These are phyloP conservation scores for Pezicula rhizophila DNA, from an alignment of 2,329 filamentous ascomycete species.

Conservation along the genomic window DNA sequence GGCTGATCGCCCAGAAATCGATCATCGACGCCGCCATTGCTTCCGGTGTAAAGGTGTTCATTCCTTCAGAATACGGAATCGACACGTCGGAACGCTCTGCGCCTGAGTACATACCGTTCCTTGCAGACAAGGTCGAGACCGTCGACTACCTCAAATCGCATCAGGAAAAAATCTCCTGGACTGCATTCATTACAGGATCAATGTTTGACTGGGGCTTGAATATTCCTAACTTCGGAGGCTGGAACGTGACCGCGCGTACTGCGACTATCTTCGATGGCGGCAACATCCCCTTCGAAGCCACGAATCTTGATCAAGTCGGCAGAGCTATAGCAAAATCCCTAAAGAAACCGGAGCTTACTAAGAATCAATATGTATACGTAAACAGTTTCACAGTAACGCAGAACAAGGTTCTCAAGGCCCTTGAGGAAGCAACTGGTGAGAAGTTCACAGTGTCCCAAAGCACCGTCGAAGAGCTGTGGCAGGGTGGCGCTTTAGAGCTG, in stretches of 20 bases:
- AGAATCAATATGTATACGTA: constrained; percentile 27
- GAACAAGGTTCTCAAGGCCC: constrained; percentile 26
- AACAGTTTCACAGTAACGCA: constrained; percentile 28
- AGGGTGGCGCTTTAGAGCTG: constrained; percentile 9
- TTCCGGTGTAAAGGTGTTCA: constrained; percentile 50
- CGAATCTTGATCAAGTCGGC: constrained; percentile 26
- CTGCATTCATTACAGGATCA: constrained; percentile 25
- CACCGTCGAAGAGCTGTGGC: constrained; percentile 10
- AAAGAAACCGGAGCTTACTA: constrained; percentile 27
- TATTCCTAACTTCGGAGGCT: constrained; percentile 24
- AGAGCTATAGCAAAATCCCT: constrained; percentile 28
- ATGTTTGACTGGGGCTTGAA: constrained; percentile 13
- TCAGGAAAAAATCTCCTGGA: no score
- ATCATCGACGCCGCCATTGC: constrained; percentile 51
- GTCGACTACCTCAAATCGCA: no score
- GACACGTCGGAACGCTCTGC: constrained; percentile 23
- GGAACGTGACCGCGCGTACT: constrained; percentile 24
- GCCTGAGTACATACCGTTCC: no score
- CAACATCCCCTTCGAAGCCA: constrained; percentile 22
- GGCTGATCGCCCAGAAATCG: constrained; percentile 36
- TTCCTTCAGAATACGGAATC: constrained; percentile 47
- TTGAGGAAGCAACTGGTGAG: constrained; percentile 24
- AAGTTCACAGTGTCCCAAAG: constrained; percentile 23
- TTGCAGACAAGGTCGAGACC: no score
- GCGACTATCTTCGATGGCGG: constrained; percentile 28